Evolutionary conservation across 495 filamentous ascomycete genomes (phyloP).

Genomic region (Saxophila tyrrhenica): DNA sequence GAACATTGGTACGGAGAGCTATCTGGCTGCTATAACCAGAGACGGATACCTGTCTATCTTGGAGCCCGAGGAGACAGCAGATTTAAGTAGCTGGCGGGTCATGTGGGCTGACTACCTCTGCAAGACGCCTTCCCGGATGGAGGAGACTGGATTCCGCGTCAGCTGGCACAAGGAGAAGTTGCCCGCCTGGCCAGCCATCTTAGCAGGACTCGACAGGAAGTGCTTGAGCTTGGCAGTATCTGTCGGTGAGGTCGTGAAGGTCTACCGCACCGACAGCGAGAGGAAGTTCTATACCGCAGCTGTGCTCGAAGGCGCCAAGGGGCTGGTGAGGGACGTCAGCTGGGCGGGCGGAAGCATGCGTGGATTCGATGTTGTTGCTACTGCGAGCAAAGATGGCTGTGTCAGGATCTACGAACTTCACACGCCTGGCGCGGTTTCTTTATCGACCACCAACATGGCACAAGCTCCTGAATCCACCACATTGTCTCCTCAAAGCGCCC

Average conservation of each 20-base stretch:
- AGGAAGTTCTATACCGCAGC: constrained; percentile 68
- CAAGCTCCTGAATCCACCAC: not conserved
- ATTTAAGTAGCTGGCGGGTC: constrained; percentile 60
- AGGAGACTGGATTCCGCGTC: constrained; percentile 76
- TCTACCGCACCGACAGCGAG: constrained; percentile 59
- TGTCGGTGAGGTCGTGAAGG: constrained; percentile 64
- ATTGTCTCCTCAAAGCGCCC: constrained; percentile 9
- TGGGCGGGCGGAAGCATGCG: constrained; percentile 85
- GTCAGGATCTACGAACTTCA: constrained; percentile 75
- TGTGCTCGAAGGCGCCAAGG: constrained; percentile 55
- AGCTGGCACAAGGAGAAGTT: constrained; percentile 74
- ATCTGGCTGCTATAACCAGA: constrained; percentile 69
- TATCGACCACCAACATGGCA: not conserved
- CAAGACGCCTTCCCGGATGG: constrained; percentile 49
- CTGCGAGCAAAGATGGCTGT: constrained; percentile 81
- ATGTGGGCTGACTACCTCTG: constrained; percentile 61
- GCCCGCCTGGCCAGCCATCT: constrained; percentile 61
- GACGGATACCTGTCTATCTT: constrained; percentile 69
- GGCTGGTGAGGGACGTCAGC: constrained; percentile 77
- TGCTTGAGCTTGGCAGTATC: constrained; percentile 69
- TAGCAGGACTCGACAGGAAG: constrained; percentile 64
- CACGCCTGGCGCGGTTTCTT: constrained; percentile 34
- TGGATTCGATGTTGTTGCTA: constrained; percentile 82
- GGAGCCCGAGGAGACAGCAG: constrained; percentile 80
- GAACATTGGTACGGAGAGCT: constrained; percentile 58